Conservation (phyloP, 2,329 filamentous ascomycete species). For the Sclerotinia trifoliorum region DNA sequence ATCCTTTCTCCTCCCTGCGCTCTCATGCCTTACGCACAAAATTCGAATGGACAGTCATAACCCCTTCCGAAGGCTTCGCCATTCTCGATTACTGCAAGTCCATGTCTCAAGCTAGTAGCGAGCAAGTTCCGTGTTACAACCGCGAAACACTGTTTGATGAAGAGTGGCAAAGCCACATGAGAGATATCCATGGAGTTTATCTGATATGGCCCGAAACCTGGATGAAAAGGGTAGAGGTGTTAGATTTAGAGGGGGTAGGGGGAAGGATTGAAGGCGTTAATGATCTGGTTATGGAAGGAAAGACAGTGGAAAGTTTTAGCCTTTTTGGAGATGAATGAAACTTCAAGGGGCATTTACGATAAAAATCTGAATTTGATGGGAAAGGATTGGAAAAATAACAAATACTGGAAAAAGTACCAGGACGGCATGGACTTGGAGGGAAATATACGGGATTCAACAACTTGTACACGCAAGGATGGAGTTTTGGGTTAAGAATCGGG, state of each 20-base stretch:
- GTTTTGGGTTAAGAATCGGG: neutral
- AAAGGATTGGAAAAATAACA: neutral
- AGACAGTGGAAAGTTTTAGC: neutral
- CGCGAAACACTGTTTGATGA: constrained; percentile 38
- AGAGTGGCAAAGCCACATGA: constrained; percentile 39
- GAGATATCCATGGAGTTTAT: constrained; percentile 38
- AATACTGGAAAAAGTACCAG: neutral
- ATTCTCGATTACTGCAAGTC: constrained; percentile 36
- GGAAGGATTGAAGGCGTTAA: constrained; percentile 37
- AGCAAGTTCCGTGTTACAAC: constrained; percentile 34
- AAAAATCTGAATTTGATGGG: neutral
- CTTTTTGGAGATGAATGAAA: constrained; percentile 6
- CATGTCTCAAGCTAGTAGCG: constrained; percentile 22
- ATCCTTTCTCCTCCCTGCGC: constrained; percentile 33
- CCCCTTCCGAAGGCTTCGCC: constrained; percentile 33
- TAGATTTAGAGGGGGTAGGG: constrained; percentile 36
- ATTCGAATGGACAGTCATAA: constrained; percentile 36
- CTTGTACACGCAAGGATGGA: constrained; percentile 4
- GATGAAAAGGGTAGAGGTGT: constrained; percentile 38
- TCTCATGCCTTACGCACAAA: constrained; percentile 35
- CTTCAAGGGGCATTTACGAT: neutral
- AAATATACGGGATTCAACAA: neutral
- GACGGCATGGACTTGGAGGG: constrained; percentile 2
- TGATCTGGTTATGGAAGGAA: constrained; percentile 36
- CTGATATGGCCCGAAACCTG: constrained; percentile 38